Base-by-base conservation (phyloP, 306 rosid genomes). In the Alnus glutinosa region DNA sequence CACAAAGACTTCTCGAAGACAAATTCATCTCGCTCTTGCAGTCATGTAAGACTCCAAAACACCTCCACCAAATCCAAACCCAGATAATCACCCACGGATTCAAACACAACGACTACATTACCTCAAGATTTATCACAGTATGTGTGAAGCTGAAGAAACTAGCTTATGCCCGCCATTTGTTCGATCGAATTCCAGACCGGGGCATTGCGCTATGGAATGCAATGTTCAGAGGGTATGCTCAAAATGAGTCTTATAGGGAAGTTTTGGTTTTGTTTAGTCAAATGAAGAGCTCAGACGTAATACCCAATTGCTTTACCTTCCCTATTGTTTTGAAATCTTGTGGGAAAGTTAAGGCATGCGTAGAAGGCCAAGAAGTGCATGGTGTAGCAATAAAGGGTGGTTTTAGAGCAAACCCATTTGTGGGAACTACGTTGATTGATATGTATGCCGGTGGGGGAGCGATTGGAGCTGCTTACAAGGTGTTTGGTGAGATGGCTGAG, bases 121-220 rank as follows among this genome's bases (percentile, higher is more conserved):
- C 87, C 15, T 94, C 97, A 0, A 85, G 68, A 46, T 44, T 88
- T 71, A 72, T 94, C 57, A 11, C 82, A 0, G 78, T 89, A 0
- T 88, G 88, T 52, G 80, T 87, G 0, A 77, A 74, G 13, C 78
- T 90, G 71, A 68, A 80, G 63, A 76, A 49, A 28, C 80, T 82
- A 77, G 55, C 37, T 1, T 79, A 88, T 75, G 97, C 97, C 36
- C 90, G 86, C 66, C 85, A 78, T 19, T 34, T 87, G 85, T 92
- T 94, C 67, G 90, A 90, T 72, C 75, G 61, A 87, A 84, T 78
- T 61, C 86, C 89, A 0, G 79, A 83, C 30, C 98, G 90, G 12
- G 88, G 87, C 34, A 76, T 84, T 3, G 85, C 90, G 7, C 63
- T 79, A 0, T 94, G 98, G 96, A 92, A 94, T 77, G 83, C 90